Base-by-base conservation (phyloP, 371 early-diverging fungal genomes). In the Haplosporangium sp. region DNA sequence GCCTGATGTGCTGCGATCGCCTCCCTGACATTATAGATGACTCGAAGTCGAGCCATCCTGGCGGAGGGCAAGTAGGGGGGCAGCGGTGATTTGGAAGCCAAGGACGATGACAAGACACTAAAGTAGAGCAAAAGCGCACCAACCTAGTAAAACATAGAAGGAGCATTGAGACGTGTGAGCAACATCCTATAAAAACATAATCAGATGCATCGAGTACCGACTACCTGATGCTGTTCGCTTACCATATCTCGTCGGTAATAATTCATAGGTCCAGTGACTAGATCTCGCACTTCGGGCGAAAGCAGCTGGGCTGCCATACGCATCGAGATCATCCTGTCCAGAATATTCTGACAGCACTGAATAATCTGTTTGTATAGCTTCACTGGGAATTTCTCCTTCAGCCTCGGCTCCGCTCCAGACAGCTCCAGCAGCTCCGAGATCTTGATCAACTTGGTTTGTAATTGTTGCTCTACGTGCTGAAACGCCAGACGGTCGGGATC, bases 51-150 rank as follows among this genome's bases (percentile, higher is more conserved):
- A 0, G 86, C 85, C 52, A 84, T 70, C 14, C 88, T 74, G 12
- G 86, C 85, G 5, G 86, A 85, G 1, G 89, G 89, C 68, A 89
- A 84, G 55, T 86, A 89, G 0, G 85, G 84, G 0, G 89, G 89
- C 51, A 89, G 68, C 1, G 87, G 85, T 6, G 84, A 82, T 62
- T 87, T 89, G 29, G 86, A 83, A 11, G 81, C 80, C 16, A 89
- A 59, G 5, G 89, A 86, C 12, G 85, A 62, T 1, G 86, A 81
- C 20, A 89, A 58, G 18, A 86, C 86, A 74, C 79, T 79, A 51
- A 79, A 79, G 13, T 79, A 79, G 16, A 79, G 62, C 29, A 79
- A 52, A 11, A 79, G 69, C 20, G 79, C 79, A 5, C 79, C 79
- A 6, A 79, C 73, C 79, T 79, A 59, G 7, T 60, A 40, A 36